Percentiles rank a stretch among this genome's conserved stretches.
These are phyloP conservation scores for Hericium alpestre DNA, from an alignment of 768 basidiomycete genomes.

Conservation along the genomic window DNA sequence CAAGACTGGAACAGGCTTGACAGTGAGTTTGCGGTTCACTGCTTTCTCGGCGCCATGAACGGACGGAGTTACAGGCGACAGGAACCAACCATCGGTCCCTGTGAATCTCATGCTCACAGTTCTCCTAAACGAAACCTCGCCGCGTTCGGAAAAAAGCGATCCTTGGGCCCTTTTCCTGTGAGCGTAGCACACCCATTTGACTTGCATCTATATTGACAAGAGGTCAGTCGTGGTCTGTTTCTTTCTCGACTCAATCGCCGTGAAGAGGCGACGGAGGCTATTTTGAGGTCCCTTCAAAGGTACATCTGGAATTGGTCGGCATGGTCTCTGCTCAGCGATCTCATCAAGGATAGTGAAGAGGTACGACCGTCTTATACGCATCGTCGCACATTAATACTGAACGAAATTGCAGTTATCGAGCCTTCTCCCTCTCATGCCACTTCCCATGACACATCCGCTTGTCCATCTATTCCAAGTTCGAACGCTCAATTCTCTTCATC, in stretches of 20 bases:
- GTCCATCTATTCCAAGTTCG: slow-evolving; percentile 76
- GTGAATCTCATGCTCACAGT: slow-evolving; percentile 47
- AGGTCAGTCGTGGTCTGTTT: slow-evolving; percentile 67
- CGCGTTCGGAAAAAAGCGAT: slow-evolving; percentile 45
- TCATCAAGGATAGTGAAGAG: slow-evolving; percentile 13
- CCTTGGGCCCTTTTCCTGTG: slow-evolving; percentile 83
- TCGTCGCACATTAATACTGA: slow-evolving; percentile 13
- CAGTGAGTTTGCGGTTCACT: slow-evolving; percentile 32
- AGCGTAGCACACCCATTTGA: slow-evolving; percentile 19
- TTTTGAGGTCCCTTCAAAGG: slow-evolving; percentile 43
- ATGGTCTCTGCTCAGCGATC: slow-evolving; percentile 8
- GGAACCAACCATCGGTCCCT: slow-evolving; percentile 57
- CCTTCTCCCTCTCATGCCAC: slow-evolving; percentile 33
- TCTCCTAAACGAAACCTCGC: slow-evolving; percentile 36
- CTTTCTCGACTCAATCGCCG: slow-evolving; percentile 69
- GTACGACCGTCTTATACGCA: slow-evolving; percentile 1
- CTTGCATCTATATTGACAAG: background rate
- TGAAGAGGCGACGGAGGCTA: slow-evolving; percentile 77
- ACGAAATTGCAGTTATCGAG: slow-evolving; percentile 28
- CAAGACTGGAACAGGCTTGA: slow-evolving; percentile 80
- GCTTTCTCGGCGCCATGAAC: background rate
- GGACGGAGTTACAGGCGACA: slow-evolving; percentile 41
- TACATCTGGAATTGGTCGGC: slow-evolving; percentile 15
- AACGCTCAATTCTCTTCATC: slow-evolving; percentile 81
- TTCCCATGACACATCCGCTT: slow-evolving; percentile 42